Percentiles rank a stretch among this genome's conserved stretches.
Evolutionary conservation across 2,329 filamentous ascomycete genomes (phyloP).

Genomic region (Botrytis deweyae): DNA sequence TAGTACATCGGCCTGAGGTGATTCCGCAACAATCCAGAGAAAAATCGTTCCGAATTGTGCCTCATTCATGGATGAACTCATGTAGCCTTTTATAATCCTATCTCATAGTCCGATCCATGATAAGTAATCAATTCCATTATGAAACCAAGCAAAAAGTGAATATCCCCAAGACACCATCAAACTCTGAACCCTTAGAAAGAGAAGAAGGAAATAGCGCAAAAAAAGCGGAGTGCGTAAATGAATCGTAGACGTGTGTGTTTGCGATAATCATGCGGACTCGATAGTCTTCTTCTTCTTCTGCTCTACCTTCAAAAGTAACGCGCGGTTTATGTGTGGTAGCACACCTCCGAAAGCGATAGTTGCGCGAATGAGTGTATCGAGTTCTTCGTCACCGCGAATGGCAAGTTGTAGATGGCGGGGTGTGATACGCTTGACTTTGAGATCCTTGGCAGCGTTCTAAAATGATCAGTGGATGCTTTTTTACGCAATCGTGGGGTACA

Average conservation of each 20-base stretch:
- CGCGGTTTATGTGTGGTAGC: slow-evolving; percentile 97
- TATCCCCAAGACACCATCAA: slow-evolving; percentile 22
- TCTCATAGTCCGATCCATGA: slow-evolving; percentile 17
- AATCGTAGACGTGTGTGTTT: slow-evolving; percentile 4
- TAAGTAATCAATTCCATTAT: slow-evolving; percentile 16
- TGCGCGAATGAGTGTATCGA: slow-evolving; percentile 94
- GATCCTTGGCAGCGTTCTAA: slow-evolving; percentile 94
- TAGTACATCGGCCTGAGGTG: slow-evolving; percentile 6
- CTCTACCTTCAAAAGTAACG: slow-evolving; percentile 91
- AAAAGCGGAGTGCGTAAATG: slow-evolving; percentile 10
- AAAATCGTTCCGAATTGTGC: slow-evolving; percentile 3
- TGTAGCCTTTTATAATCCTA: slow-evolving; percentile 14
- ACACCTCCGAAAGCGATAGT: slow-evolving; percentile 99
- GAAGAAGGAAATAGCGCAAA: slow-evolving; percentile 16
- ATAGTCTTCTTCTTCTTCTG: slow-evolving; percentile 84
- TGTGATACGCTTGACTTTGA: slow-evolving; percentile 99
- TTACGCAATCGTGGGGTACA: slow-evolving; percentile 11
- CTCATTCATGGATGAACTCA: not conserved
- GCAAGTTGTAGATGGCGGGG: slow-evolving; percentile 96
- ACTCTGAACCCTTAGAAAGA: slow-evolving; percentile 16
- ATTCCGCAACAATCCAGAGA: slow-evolving; percentile 8
- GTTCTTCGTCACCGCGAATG: slow-evolving; percentile 96
- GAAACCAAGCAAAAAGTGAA: slow-evolving; percentile 21
- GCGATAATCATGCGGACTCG: slow-evolving; percentile 38
- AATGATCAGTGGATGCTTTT: slow-evolving; percentile 25